A percentile compares a stretch with the other conserved stretches of the same genome.
Evolutionary conservation across 2,329 filamentous ascomycete genomes (phyloP).

Genomic region (Reticulascus tulasneorum): DNA sequence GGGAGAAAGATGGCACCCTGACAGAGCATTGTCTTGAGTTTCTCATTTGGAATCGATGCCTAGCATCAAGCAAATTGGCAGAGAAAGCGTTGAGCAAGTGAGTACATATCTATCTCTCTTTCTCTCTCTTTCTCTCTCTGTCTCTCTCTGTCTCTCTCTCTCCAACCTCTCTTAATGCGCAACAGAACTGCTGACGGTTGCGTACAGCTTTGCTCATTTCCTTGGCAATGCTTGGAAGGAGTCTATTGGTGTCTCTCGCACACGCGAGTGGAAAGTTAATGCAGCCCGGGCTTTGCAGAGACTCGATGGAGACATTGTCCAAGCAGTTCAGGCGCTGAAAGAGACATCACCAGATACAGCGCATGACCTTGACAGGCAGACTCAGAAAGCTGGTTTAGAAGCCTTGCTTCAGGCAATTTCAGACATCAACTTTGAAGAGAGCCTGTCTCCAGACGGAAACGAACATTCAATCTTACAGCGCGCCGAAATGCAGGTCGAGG

Average conservation of each 20-base stretch:
- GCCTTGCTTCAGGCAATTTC: conserved; percentile 17
- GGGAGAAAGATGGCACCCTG: conserved; percentile 18
- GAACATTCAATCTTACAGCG: conserved; percentile 21
- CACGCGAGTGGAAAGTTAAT: too few relatives aligned
- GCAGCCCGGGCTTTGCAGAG: too few relatives aligned
- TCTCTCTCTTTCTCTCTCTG: too few relatives aligned
- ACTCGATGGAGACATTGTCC: conserved; percentile 31
- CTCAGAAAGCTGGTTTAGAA: too few relatives aligned
- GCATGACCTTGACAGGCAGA: conserved; percentile 14
- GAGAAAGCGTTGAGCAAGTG: conserved; percentile 26
- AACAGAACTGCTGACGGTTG: too few relatives aligned
- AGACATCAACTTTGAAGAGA: conserved; percentile 17
- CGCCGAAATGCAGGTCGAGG: conserved; percentile 25
- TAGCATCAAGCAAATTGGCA: conserved; percentile 31
- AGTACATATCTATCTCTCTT: conserved; percentile 8
- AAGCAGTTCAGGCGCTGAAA: conserved; percentile 32
- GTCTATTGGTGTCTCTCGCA: too few relatives aligned
- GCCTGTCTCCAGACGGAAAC: too few relatives aligned
- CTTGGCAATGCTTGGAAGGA: too few relatives aligned
- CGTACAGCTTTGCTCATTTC: too few relatives aligned
- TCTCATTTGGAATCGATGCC: conserved; percentile 27
- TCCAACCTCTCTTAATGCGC: too few relatives aligned
- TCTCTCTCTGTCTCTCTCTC: too few relatives aligned
- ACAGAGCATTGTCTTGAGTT: conserved; percentile 21
- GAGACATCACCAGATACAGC: conserved; percentile 20